Evolutionary conservation across 306 rosid genomes (phyloP), one percentile per base, ranked within the genome.

Genomic region (Glycine latifolia): DNA sequence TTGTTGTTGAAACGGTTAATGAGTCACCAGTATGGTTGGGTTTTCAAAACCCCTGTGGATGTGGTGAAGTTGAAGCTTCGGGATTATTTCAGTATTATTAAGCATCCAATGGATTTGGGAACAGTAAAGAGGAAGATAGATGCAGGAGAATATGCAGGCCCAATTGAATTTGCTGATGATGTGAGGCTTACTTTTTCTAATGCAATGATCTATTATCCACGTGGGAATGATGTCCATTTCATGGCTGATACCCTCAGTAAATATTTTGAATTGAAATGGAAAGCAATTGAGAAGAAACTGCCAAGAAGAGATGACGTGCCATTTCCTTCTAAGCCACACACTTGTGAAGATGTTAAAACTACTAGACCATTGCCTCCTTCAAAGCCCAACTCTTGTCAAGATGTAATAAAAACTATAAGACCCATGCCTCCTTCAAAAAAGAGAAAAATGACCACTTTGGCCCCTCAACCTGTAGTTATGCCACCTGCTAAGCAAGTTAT

Each of bases 101-200:
- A 90, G 88, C 87, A 85, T 70, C 97, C 97, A 48, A 93, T 91
- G 97, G 97, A 93, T 85, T 86, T 93, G 83, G 97, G 97, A 79
- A 93, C 92, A 44, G n/a, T 93, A 67, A 86, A 91, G 68, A 43
- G 50, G 63, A 93, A 89, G 87, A 68, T 91, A 67, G 83, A 82
- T 41, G 81, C 84, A 20, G 93, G 97, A 76, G 79, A 58, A 44
- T 93, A 90, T 75, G 46, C 87, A 31, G 43, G 85, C 10, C 93
- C 94, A 0, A 15, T 78, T 81, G 88, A 90, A 69, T 90, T 91
- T 78, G 89, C 84, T 77, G 88, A 73, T 54, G 97, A 93, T 54
- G 91, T 90, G 53, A 88, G 88, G 86, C 91, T 85, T 74, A 93
- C 97, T 15, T 93, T 93, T 79, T 65, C 79, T 12, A 93, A 93